A percentile compares a stretch with the other conserved stretches of the same genome.
Evolutionary conservation across 2,329 filamentous ascomycete species (phyloP).

Genomic region (Elsinoe batatas): DNA sequence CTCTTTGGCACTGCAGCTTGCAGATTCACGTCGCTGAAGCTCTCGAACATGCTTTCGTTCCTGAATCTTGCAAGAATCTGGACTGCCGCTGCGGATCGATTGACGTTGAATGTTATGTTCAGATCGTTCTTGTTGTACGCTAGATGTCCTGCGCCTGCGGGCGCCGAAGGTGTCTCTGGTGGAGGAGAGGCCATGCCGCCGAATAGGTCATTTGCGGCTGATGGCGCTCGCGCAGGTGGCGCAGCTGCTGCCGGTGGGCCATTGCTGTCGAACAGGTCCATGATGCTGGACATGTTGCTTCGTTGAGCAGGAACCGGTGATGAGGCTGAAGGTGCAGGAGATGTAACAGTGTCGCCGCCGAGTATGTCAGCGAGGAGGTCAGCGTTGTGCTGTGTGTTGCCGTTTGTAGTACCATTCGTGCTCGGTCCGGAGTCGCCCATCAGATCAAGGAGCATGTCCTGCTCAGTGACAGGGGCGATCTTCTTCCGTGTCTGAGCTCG

Average conservation of each 20-base stretch:
- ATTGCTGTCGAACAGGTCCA: conserved; percentile 70
- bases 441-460: conserved; percentile 82
- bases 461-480: conserved; percentile 72
- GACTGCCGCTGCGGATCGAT: conserved; percentile 69
- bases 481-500: conserved; percentile 61
- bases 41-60: conserved; percentile 58
- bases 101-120: conserved; percentile 68
- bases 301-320: conserved; percentile 19
- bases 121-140: conserved; percentile 86
- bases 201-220: conserved; percentile 33
- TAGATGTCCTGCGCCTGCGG: conserved; percentile 43
- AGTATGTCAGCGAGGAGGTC: conserved; percentile 89
- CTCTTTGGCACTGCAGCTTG: conserved; percentile 95
- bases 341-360: conserved; percentile 45
- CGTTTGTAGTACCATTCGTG: conserved; percentile 45
- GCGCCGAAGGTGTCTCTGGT: conserved; percentile 29
- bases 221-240: conserved; percentile 27
- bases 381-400: conserved; percentile 59
- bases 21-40: conserved; percentile 65
- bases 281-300: conserved; percentile 53
- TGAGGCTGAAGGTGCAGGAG: conserved; percentile 36
- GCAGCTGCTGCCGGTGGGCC: conserved; percentile 30
- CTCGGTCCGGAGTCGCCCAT: conserved; percentile 71
- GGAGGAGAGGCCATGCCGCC: conserved; percentile 40
- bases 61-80: conserved; percentile 78